phyloP scores from a whole-genome alignment of 768 basidiomycete genomes.

The Kwoniella dendrophila region DNA sequence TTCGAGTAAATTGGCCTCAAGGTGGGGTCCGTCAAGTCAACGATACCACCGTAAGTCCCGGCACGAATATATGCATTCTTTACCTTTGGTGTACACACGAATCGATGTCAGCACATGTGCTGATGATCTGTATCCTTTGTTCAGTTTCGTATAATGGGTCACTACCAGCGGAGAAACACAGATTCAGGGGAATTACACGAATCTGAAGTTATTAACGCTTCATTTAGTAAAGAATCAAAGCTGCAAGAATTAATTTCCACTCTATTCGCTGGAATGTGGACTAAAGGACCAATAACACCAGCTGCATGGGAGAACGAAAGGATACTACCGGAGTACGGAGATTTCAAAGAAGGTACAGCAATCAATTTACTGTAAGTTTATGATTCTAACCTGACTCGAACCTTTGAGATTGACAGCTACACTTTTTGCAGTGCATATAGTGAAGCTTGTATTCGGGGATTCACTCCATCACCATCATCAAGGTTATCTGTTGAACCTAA shows the following conservation, averaged over 20 bases:
- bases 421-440: slow-evolving; percentile 1
- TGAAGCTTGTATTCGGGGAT: background rate
- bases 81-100: too few relatives aligned
- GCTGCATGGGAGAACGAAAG: slow-evolving; percentile 22
- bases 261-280: slow-evolving; percentile 13
- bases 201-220: background rate
- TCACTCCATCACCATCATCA: too few relatives aligned
- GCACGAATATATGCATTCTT: too few relatives aligned
- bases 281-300: slow-evolving; percentile 13
- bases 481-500: too few relatives aligned
- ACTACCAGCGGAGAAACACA: background rate
- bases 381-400: background rate
- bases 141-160: background rate
- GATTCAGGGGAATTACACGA: background rate
- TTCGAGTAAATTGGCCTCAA: slow-evolving; percentile 1
- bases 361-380: slow-evolving; percentile 13
- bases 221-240: background rate
- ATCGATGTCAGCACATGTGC: too few relatives aligned
- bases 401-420: too few relatives aligned
- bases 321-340: slow-evolving; percentile 15
- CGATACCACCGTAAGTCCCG: too few relatives aligned
- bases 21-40: background rate
- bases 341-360: background rate
- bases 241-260: background rate
- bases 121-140: background rate